Evolutionary conservation across 2,329 filamentous ascomycete species (phyloP), one percentile per base, ranked within the genome.

Genomic region (Boeremia exigua): DNA sequence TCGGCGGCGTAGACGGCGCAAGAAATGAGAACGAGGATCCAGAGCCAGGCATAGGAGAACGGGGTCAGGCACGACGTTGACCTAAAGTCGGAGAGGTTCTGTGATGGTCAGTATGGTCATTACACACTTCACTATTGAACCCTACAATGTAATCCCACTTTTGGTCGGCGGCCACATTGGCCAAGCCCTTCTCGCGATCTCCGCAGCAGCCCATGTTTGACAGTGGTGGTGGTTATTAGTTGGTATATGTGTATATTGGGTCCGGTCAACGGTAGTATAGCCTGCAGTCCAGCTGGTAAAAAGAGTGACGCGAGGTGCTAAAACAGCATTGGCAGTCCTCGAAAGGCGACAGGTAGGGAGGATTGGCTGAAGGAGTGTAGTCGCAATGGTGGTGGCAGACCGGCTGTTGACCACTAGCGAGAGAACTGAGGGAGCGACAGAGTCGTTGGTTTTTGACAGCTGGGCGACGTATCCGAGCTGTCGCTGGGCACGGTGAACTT

Each of bases 71-170:
- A 92, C 12, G 91, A 94, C 28, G 84, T 87, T 2, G 90, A 88
- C 73, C 89, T 92, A 82, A 97, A 98, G 77, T 98, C 94, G 48
- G 72, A 74, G 27, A 82, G 74, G n/a, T 74, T 82, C 77, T 79
- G 51, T 23, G 8, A 25, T 9, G 12, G 59, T 76, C 48, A 76
- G 70, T 46, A 45, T n/a, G 25, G 29, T 23, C 5, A 14, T 38
- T 7, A 1, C 29, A 4, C 11, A 14, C 23, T 40, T 23, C 33
- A 49, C 30, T n/a, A 7, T 10, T 27, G 27, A n/a, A 25, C 78
- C 88, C 72, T 79, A 92, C 90, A 73, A 98, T 93, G 74, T 93
- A 96, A 70, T 93, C 91, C 94, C 94, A 98, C 82, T 92, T 80
- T 65, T 80, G 77, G 60, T 79, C 74, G 58, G 81, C 77, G 51